These are phyloP conservation scores for Sordariomycetes sp. DNA, from an alignment of 2,329 filamentous ascomycete species.

Conservation along the genomic window DNA sequence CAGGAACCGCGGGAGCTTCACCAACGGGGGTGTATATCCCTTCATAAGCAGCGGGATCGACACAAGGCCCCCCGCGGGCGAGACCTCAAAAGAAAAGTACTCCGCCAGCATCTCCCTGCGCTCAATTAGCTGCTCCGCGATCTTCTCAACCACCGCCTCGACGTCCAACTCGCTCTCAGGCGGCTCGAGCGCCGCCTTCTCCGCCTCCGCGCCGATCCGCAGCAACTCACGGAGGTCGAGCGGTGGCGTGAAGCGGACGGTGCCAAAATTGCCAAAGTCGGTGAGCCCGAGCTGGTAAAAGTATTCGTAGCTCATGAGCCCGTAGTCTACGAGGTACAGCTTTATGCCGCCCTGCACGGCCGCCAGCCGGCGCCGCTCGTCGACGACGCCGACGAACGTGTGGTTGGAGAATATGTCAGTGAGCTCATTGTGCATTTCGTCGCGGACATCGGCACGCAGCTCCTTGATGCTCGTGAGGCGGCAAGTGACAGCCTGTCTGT, in stretches of 20 bases:
- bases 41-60: slow-evolving; percentile 77
- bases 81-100: slow-evolving; percentile 83
- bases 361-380: slow-evolving; percentile 74
- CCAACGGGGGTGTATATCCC: slow-evolving; percentile 74
- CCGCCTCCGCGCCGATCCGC: slow-evolving; percentile 56
- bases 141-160: slow-evolving; percentile 48
- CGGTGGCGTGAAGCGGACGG: slow-evolving; percentile 66
- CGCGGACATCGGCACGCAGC: slow-evolving; percentile 68
- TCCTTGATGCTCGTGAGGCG: slow-evolving; percentile 75
- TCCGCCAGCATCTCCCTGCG: slow-evolving; percentile 78
- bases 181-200: slow-evolving; percentile 33
- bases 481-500: slow-evolving; percentile 57
- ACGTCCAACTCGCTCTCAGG: slow-evolving; percentile 49
- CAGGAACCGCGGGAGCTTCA: slow-evolving; percentile 80
- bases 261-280: slow-evolving; percentile 90
- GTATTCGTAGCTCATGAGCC: slow-evolving; percentile 72
- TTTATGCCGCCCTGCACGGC: slow-evolving; percentile 89
- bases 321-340: slow-evolving; percentile 87
- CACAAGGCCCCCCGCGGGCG: slow-evolving; percentile 60
- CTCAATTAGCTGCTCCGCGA: slow-evolving; percentile 57
- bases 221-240: slow-evolving; percentile 61
- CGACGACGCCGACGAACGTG: slow-evolving; percentile 88
- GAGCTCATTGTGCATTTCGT: slow-evolving; percentile 69
- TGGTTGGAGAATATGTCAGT: slow-evolving; percentile 80
- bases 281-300: slow-evolving; percentile 93